Percentiles rank a stretch among this genome's conserved stretches.
Conservation (phyloP, 2,329 filamentous ascomycete species). For the Aureobasidium mangrovei region DNA sequence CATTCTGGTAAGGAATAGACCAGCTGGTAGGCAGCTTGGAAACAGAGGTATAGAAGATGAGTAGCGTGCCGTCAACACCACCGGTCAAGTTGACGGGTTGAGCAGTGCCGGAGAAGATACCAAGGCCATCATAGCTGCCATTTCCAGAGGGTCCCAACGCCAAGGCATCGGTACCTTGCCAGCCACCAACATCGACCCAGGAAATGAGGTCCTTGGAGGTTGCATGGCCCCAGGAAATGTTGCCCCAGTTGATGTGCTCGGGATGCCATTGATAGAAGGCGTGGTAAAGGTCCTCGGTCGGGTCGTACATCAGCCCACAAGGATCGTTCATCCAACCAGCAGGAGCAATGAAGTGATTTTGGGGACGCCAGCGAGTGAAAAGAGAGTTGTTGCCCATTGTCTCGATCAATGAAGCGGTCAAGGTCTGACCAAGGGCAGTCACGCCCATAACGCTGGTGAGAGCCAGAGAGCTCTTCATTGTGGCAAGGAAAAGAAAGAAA, state of each 20-base stretch:
- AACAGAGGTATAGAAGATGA: slow-evolving; percentile 41
- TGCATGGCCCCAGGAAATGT: slow-evolving; percentile 45
- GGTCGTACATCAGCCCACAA: slow-evolving; percentile 44
- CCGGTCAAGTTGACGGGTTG: slow-evolving; percentile 42
- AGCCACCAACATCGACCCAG: slow-evolving; percentile 38
- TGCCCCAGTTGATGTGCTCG: slow-evolving; percentile 40
- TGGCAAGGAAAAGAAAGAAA: not conserved
- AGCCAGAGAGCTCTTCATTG: slow-evolving; percentile 10
- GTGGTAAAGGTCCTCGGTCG: slow-evolving; percentile 40
- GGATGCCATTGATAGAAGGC: slow-evolving; percentile 47
- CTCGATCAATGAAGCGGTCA: slow-evolving; percentile 26
- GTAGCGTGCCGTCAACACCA: slow-evolving; percentile 37
- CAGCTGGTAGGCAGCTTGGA: slow-evolving; percentile 38
- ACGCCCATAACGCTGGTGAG: slow-evolving; percentile 5
- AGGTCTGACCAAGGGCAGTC: slow-evolving; percentile 8
- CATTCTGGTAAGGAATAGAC: slow-evolving; percentile 34
- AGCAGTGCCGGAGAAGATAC: slow-evolving; percentile 45
- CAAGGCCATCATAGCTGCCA: slow-evolving; percentile 41
- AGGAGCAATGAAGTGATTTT: slow-evolving; percentile 39
- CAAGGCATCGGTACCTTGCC: slow-evolving; percentile 36
- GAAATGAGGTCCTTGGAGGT: slow-evolving; percentile 42
- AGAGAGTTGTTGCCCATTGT: slow-evolving; percentile 39
- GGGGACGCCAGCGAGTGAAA: slow-evolving; percentile 41
- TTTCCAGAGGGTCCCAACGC: slow-evolving; percentile 33
- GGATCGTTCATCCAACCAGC: slow-evolving; percentile 45